phyloP scores from a whole-genome alignment of 305 asterid species.

The Rubia tinctorum region DNA sequence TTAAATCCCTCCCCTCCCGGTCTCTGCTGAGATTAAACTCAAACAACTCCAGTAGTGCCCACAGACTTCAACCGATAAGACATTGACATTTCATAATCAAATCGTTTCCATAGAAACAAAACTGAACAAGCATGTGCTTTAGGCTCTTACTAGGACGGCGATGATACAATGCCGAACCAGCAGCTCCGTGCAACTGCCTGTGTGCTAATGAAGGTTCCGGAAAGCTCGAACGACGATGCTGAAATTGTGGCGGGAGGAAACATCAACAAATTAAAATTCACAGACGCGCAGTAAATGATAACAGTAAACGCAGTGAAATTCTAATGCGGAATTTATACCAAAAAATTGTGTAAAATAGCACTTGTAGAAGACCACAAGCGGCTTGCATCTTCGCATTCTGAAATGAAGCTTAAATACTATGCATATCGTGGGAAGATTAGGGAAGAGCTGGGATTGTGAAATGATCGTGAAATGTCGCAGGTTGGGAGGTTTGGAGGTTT shows the following conservation, averaged over 20 bases:
- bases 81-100: too few species aligned
- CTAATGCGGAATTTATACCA: neutral
- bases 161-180: slow-evolving; percentile 6
- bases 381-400: slow-evolving; percentile 19
- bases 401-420: neutral
- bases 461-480: neutral
- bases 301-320: neutral
- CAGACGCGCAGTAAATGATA: neutral
- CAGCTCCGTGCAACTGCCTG: slow-evolving; percentile 10
- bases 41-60: too few species aligned
- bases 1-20: neutral
- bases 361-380: slow-evolving; percentile 4
- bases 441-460: neutral
- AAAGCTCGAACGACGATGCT: slow-evolving; percentile 16
- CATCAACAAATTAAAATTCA: neutral
- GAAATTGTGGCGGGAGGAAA: neutral
- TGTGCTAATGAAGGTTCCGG: slow-evolving; percentile 6
- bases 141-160: slow-evolving; percentile 11
- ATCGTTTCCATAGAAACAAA: neutral
- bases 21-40: too few species aligned
- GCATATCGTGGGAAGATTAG: neutral
- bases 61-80: too few species aligned
- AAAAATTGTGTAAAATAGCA: slow-evolving; percentile 6
- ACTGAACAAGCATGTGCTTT: neutral
- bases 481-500: neutral